phyloP scores from a whole-genome alignment of 1,284 basidiomycete species.

The Puccinia coronata region DNA sequence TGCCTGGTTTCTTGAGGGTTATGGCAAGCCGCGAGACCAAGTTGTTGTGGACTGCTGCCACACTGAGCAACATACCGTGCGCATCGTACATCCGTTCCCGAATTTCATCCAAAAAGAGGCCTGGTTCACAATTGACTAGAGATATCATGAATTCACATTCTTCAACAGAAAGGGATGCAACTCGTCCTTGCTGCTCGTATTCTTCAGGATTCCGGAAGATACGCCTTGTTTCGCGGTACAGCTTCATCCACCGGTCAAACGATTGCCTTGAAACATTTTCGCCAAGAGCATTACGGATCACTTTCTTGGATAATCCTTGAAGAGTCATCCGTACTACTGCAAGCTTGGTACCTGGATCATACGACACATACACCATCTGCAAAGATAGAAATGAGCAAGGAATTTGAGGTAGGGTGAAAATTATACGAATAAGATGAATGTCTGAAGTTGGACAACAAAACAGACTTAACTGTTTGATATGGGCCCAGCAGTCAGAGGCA shows the following conservation, averaged over 20 bases:
- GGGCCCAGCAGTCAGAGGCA: no score
- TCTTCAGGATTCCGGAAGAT: neutral
- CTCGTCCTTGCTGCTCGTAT: neutral
- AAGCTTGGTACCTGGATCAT: neutral
- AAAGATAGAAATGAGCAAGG: neutral
- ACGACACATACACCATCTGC: neutral
- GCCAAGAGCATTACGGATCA: neutral
- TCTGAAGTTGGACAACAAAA: no score
- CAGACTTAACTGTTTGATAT: no score
- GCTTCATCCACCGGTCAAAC: neutral
- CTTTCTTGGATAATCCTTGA: neutral
- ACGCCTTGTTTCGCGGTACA: neutral
- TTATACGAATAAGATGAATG: no score
- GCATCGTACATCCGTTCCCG: neutral
- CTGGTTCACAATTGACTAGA: neutral
- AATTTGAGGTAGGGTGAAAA: neutral
- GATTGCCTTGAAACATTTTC: neutral
- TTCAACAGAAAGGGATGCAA: neutral
- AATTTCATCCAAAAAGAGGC: constrained; percentile 25
- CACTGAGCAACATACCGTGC: neutral
- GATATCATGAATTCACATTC: neutral
- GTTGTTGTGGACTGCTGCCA: neutral
- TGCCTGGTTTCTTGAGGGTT: constrained; percentile 22
- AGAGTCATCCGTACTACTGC: neutral
- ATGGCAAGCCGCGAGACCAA: neutral